These are phyloP conservation scores for Fusarium sp. DNA, from an alignment of 2,329 filamentous ascomycete genomes.

Conservation along the genomic window DNA sequence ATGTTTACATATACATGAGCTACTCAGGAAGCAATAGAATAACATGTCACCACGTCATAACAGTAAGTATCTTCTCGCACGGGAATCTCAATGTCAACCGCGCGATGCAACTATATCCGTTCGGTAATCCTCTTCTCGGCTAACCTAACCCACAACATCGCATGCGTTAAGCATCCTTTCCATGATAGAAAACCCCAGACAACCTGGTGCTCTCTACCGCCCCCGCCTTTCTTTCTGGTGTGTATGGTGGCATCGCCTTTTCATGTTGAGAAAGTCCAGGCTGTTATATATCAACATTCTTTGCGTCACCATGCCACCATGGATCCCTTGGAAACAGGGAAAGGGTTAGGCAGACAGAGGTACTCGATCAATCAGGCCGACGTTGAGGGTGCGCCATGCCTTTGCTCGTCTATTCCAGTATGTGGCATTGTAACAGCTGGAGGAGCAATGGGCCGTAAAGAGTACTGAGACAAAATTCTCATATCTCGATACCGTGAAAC, in stretches of 20 bases:
- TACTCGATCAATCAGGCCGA: neutral
- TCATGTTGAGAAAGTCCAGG: neutral
- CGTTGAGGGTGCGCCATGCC: neutral
- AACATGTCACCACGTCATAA: neutral
- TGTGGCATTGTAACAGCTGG: neutral
- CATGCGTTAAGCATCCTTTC: neutral
- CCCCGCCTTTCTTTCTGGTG: neutral
- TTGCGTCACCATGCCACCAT: neutral
- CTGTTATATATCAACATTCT: neutral
- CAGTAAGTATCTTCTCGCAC: neutral
- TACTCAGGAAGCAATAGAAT: neutral
- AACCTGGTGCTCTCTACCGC: neutral
- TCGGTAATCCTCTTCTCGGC: neutral
- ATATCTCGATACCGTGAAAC: conserved; percentile 36
- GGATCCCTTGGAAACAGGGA: neutral
- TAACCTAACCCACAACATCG: neutral
- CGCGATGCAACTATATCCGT: neutral
- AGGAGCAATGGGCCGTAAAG: neutral
- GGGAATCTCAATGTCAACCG: neutral
- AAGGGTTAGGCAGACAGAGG: neutral
- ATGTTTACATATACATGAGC: neutral
- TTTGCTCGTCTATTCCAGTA: conserved; percentile 2
- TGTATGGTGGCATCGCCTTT: neutral
- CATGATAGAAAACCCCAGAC: neutral
- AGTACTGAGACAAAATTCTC: neutral